Evolutionary conservation across 2,329 filamentous ascomycete species (phyloP).

Genomic region (Aspergillus tamarii): DNA sequence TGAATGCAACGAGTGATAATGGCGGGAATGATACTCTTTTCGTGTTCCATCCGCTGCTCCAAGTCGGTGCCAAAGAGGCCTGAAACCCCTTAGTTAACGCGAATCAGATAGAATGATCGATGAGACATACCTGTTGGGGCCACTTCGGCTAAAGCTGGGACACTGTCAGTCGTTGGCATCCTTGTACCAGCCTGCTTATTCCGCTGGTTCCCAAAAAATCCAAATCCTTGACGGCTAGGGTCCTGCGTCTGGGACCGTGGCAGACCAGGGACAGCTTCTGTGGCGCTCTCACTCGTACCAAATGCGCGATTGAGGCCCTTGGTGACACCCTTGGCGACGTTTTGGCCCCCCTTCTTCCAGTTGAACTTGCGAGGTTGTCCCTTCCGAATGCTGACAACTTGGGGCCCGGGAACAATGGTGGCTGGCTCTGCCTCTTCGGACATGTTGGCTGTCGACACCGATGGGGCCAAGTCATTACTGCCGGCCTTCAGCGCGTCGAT

Average conservation of each 20-base stretch:
- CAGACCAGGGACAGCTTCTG: constrained; percentile 30
- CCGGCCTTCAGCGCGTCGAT: constrained; percentile 50
- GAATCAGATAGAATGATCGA: neutral
- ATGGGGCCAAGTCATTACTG: constrained; percentile 57
- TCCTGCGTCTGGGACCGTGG: constrained; percentile 47
- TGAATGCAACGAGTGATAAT: constrained; percentile 94
- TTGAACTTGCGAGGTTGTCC: constrained; percentile 95
- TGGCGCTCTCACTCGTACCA: constrained; percentile 66
- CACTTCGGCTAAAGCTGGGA: constrained; percentile 43
- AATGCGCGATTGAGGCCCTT: constrained; percentile 95
- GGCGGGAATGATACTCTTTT: constrained; percentile 84
- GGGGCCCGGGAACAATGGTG: constrained; percentile 71
- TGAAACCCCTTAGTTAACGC: constrained; percentile 23
- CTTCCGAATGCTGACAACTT: constrained; percentile 93
- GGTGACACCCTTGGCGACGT: constrained; percentile 88
- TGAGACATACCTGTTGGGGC: constrained; percentile 42
- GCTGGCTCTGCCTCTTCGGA: constrained; percentile 68
- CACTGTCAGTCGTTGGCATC: constrained; percentile 48
- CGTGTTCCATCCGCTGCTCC: constrained; percentile 79
- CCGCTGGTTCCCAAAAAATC: constrained; percentile 66
- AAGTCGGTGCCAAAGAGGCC: constrained; percentile 88
- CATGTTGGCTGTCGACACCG: constrained; percentile 57
- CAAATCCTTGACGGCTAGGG: constrained; percentile 64
- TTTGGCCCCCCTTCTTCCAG: constrained; percentile 96
- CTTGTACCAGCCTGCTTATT: constrained; percentile 44